Conservation (phyloP, 257 asterid genomes). For the Solanum paucissectum region DNA sequence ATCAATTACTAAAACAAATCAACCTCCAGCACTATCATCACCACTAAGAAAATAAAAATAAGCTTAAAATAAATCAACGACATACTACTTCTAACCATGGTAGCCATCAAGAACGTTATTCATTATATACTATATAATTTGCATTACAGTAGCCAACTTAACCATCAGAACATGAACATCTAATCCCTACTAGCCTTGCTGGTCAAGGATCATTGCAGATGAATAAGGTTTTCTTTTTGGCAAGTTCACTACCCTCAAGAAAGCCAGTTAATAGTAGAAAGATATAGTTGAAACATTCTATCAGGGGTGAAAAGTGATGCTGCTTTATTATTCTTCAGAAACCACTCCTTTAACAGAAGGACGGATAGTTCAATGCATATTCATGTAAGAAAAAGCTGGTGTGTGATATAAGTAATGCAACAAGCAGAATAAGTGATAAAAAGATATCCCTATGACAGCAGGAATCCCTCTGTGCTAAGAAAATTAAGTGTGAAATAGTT, state of each 20-base stretch:
- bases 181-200: background rate
- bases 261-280: background rate
- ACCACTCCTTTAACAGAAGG: background rate
- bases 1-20: background rate
- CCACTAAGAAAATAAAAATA: background rate
- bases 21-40: background rate
- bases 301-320: background rate
- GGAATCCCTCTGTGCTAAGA: background rate
- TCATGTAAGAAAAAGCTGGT: background rate
- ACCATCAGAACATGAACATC: background rate
- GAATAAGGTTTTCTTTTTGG: background rate
- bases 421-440: background rate
- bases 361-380: background rate
- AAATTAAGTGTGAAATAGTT: background rate
- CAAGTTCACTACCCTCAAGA: background rate
- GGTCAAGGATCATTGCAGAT: background rate
- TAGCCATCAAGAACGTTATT: background rate
- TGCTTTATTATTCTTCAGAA: background rate
- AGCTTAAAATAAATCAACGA: background rate
- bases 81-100: background rate
- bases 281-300: background rate
- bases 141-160: background rate
- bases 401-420: background rate
- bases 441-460: background rate
- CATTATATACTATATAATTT: background rate